phyloP scores from a whole-genome alignment of 495 filamentous ascomycete species.

The Lichenothelia convexa region DNA sequence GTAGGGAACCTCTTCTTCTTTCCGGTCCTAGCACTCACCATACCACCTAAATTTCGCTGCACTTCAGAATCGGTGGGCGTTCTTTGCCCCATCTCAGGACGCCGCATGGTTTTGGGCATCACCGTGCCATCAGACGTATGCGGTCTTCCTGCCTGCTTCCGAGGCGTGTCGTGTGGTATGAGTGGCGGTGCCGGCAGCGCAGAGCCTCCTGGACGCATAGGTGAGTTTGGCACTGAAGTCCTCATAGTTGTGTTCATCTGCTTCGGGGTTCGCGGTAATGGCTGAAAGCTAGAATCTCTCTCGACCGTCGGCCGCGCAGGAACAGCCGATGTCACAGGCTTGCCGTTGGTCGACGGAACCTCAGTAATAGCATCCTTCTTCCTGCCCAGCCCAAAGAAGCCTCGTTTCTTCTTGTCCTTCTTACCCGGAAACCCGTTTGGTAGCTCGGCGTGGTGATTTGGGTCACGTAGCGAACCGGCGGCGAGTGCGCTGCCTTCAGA shows the following conservation, averaged over 20 bases:
- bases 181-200: slow-evolving; percentile 12
- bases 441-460: slow-evolving; percentile 3
- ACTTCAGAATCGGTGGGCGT: slow-evolving; percentile 10
- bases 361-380: slow-evolving; percentile 16
- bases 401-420: slow-evolving; percentile 11
- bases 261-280: slow-evolving; percentile 1
- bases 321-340: slow-evolving; percentile 1
- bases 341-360: neutral
- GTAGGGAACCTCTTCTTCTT: slow-evolving; percentile 43
- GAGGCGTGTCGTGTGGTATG: slow-evolving; percentile 6
- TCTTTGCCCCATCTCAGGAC: slow-evolving; percentile 5
- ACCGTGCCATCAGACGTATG: slow-evolving; percentile 10
- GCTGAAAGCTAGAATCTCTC: neutral
- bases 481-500: slow-evolving; percentile 8
- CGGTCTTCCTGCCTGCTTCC: no score
- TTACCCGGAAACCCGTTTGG: slow-evolving; percentile 5
- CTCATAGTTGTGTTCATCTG: slow-evolving; percentile 13
- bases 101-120: neutral
- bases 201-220: slow-evolving; percentile 9
- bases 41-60: slow-evolving; percentile 4
- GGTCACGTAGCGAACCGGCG: slow-evolving; percentile 6
- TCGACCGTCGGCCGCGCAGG: slow-evolving; percentile 5
- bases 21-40: slow-evolving; percentile 15
- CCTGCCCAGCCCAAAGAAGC: slow-evolving; percentile 18
- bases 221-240: slow-evolving; percentile 4